A percentile compares a stretch with the other conserved stretches of the same genome.
Conservation (phyloP, 306 rosid species). For the Chamaecrista fasciculata region DNA sequence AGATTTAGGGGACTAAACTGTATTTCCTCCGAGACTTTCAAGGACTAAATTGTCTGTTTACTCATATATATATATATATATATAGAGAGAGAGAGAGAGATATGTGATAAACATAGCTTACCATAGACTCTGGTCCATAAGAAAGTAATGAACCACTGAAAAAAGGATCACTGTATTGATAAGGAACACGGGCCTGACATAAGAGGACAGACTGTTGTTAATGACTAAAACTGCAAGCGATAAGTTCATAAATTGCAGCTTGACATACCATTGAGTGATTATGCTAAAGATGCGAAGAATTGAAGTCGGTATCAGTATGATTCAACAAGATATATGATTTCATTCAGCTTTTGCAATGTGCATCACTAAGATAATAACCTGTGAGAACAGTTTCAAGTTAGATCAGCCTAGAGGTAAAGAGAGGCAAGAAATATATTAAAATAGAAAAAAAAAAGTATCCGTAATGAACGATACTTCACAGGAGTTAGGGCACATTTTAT, state of each 20-base stretch:
- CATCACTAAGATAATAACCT: slow-evolving; percentile 44
- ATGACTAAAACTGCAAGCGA: slow-evolving; percentile 21
- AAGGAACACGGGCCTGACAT: slow-evolving; percentile 53
- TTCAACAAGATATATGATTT: slow-evolving; percentile 45
- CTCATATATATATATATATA: too few species aligned
- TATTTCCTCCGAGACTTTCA: too few species aligned
- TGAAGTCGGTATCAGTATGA: slow-evolving; percentile 39
- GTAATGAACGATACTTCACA: not conserved
- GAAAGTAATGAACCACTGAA: slow-evolving; percentile 44
- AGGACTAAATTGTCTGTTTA: too few species aligned
- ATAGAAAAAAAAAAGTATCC: not conserved
- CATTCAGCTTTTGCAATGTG: slow-evolving; percentile 41
- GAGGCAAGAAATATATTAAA: not conserved
- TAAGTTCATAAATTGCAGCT: slow-evolving; percentile 25
- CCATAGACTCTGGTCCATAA: slow-evolving; percentile 58
- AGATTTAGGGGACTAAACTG: too few species aligned
- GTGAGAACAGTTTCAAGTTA: slow-evolving; percentile 27
- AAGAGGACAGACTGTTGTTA: slow-evolving; percentile 20
- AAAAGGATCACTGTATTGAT: slow-evolving; percentile 60
- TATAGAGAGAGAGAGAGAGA: too few species aligned
- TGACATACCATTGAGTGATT: slow-evolving; percentile 52
- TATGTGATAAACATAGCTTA: slow-evolving; percentile 40
- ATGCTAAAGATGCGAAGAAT: slow-evolving; percentile 45
- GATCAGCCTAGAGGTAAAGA: not conserved
- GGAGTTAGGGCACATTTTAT: too few species aligned